Conservation (phyloP, 2,329 filamentous ascomycete genomes). For the Drechmeria coniospora region DNA sequence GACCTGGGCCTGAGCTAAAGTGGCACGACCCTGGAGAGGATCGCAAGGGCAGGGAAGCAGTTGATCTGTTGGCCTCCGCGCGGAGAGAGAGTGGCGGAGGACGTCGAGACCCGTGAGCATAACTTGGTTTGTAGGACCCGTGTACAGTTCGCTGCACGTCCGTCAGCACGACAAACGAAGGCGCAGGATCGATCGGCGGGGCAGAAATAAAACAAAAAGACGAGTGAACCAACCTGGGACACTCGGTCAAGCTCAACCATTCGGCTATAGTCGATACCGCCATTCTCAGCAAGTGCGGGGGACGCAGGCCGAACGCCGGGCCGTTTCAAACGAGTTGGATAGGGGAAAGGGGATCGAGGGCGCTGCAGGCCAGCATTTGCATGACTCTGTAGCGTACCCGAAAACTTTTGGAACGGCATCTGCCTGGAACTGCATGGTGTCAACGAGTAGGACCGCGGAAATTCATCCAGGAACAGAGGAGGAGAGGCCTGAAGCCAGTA, state of each 20-base stretch:
- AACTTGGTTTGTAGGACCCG: conserved; percentile 23
- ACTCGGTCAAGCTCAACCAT: conserved; percentile 34
- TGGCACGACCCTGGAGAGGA: conserved; percentile 12
- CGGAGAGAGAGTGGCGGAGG: conserved; percentile 23
- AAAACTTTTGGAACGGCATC: conserved; percentile 31
- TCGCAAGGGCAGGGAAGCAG: conserved; percentile 20
- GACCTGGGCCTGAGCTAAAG: conserved; percentile 7
- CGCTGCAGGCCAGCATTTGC: conserved; percentile 29
- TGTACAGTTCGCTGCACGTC: conserved; percentile 27
- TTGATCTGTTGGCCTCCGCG: conserved; percentile 24
- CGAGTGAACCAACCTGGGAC: conserved; percentile 23
- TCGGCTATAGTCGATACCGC: conserved; percentile 31
- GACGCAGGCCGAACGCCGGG: conserved; percentile 34
- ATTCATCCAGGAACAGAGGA: conserved; percentile 27
- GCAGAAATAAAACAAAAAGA: too few relatives aligned
- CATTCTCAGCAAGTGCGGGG: conserved; percentile 31
- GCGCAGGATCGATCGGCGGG: too few relatives aligned
- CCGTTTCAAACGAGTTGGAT: conserved; percentile 40
- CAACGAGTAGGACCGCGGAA: conserved; percentile 37
- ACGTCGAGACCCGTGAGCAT: conserved; percentile 19
- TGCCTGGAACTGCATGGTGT: conserved; percentile 33
- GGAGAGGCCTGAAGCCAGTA: conserved; percentile 27
- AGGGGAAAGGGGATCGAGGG: conserved; percentile 43
- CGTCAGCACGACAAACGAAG: not conserved
- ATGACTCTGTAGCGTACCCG: conserved; percentile 31